Evolutionary conservation across 164 flowering plant genomes (phyloP), one percentile per base, ranked within the genome.

Genomic region (Piper longum): DNA sequence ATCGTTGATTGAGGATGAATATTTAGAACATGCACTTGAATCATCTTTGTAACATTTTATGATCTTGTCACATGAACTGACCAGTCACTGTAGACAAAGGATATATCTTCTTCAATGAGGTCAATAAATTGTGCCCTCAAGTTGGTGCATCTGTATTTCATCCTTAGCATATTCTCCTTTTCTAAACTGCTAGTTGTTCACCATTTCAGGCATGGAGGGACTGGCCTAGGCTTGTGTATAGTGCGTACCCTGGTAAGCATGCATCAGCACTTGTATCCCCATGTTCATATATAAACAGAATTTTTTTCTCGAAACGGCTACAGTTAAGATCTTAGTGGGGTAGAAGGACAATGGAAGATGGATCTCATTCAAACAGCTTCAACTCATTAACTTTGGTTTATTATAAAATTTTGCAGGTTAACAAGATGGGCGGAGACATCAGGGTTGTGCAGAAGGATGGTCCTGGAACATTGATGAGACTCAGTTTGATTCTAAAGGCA

Each of bases 181-280:
- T 26, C 7, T 48, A 9, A 5, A 48, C 52, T 18, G 41, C 42
- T n/a, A 57, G 60, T 57, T 57, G 36, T 57, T 26, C 60, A 3
- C 3, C 60, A 57, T 57, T 57, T 56, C 86, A 93, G 98, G 90
- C 86, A 93, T 75, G 98, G 98, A 42, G 98, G 98, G 51, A 93
- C 98, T 57, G 98, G 98, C 61, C 90, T 89, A 74, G 98, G 98
- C 65, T 77, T 93, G 56, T 89, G 97, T 90, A 93, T 93, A 61
- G 98, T 93, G 12, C 80, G 96, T 62, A 88, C 93, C 69, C 74
- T 93, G 97, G 97, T 89, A 68, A 75, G 98, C 74, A 39, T 4
- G 41, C 55, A 63, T 18, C 43, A 7, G 60, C 51, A 61, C 18
- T 39, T 26, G 16, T 17, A 16, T 7, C 6, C 8, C 36, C 5